Evolutionary conservation across 1,284 basidiomycete genomes (phyloP), one percentile per base, ranked within the genome.

Genomic region (Puccinia coronata): DNA sequence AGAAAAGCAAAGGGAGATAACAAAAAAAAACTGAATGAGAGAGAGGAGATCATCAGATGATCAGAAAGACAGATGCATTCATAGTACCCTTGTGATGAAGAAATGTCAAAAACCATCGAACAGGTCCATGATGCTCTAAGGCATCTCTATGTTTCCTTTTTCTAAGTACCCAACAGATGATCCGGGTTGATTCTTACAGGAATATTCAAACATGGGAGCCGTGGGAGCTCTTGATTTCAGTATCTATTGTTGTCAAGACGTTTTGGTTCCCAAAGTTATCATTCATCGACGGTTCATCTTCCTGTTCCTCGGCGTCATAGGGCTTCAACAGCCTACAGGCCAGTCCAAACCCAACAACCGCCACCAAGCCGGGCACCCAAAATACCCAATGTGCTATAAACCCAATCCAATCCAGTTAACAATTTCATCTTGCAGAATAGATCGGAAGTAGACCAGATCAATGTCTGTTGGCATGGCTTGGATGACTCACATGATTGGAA

Each of bases 401-500:
- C 41, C 11, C 31, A 77, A 34, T n/a, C 23, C 31, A 61, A 59
- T 43, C 1, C 14, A 43, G 36, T 9, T 55, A 6, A 28, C 31
- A 41, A 41, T 75, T 43, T 39, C 0, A 28, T 39, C 20, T 63
- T 12, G 6, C 20, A n/a, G 6, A 25, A 31, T 28, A 61, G 5
- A 16, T 20, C 4, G 36, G 5, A 31, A 49, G 34, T 3, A 43
- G 28, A 55, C 28, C 2, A 36, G 3, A 55, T 12, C 9, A 9
- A 41, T 61, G 8, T 31, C 55, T 75, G 1, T 0, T 43, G 67
- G 36, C 41, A 36, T 14, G 34, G 34, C 9, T 43, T 36, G 4
- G 12, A 28, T 55, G n/a, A 39, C 77, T 79, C 55, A 79, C 77
- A 55, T n/a, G 77, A 71, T 71, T 79, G 77, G 34, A 79, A 79